phyloP scores from a whole-genome alignment of 169 alveolate genomes.

The Eimeria acervulina region DNA sequence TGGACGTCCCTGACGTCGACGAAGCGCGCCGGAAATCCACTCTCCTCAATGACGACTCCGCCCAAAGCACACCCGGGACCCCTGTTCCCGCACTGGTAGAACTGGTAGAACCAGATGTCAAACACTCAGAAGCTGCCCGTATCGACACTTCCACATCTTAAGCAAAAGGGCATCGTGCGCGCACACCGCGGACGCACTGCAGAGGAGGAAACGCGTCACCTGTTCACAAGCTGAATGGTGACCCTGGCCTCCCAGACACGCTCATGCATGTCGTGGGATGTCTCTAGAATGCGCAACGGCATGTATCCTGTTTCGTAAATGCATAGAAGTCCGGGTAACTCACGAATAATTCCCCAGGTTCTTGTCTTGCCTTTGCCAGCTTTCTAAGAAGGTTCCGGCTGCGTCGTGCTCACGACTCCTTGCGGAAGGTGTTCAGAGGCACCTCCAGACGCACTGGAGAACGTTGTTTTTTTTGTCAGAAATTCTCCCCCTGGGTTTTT shows the following conservation, averaged over 20 bases:
- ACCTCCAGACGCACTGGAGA: neutral
- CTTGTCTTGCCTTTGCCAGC: neutral
- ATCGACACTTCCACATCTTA: neutral
- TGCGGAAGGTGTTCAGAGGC: neutral
- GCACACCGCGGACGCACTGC: neutral
- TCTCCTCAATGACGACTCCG: neutral
- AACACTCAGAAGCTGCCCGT: neutral
- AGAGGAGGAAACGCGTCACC: neutral
- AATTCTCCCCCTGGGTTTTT: neutral
- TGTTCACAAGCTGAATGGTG: neutral
- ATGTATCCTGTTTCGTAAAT: neutral
- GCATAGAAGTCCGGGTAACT: neutral
- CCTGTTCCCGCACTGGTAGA: neutral
- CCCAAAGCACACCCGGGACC: neutral
- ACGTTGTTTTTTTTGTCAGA: neutral
- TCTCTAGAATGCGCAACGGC: neutral
- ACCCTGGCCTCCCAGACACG: neutral
- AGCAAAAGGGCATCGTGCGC: neutral
- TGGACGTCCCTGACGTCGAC: neutral
- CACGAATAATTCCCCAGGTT: neutral
- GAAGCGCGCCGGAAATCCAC: neutral
- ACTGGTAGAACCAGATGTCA: neutral
- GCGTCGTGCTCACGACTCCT: neutral
- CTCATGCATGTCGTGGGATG: neutral
- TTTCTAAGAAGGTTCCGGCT: neutral